Percentiles rank a stretch among this genome's conserved stretches.
Evolutionary conservation across 345 rosid species (phyloP).

Genomic region (Streptanthus diversifolius): DNA sequence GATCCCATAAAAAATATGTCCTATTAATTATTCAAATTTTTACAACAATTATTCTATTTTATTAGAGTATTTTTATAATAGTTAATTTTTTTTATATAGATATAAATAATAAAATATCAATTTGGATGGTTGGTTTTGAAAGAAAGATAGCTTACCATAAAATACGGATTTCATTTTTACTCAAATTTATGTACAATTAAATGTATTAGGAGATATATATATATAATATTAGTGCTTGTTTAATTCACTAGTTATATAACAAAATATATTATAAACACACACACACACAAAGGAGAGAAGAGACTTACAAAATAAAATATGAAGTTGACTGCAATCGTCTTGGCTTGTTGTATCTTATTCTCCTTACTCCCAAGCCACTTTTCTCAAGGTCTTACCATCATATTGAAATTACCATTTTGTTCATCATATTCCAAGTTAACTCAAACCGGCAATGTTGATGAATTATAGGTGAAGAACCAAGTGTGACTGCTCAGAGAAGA

Average conservation of each 20-base stretch:
- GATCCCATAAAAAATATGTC: not conserved
- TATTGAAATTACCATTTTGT: not conserved
- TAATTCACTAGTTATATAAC: not conserved
- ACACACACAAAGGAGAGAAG: not conserved
- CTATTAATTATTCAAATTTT: not conserved
- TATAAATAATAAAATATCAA: not conserved
- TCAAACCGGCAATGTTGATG: not conserved
- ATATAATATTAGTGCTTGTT: not conserved
- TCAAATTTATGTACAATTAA: not conserved
- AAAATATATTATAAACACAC: not conserved
- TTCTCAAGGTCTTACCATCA: conserved; percentile 20
- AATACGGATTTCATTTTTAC: not conserved
- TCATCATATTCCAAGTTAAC: not conserved
- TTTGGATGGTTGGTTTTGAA: not conserved
- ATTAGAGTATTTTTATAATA: not conserved
- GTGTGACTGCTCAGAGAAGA: not conserved
- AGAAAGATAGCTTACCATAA: not conserved
- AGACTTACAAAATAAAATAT: conserved; percentile 4
- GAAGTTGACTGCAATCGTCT: conserved; percentile 25
- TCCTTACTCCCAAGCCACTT: conserved; percentile 14
- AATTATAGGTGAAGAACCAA: conserved; percentile 23
- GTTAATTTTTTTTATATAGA: not conserved
- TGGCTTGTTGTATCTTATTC: conserved; percentile 21
- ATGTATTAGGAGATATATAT: not conserved
- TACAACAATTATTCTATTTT: no score